Evolutionary conservation across 2,329 filamentous ascomycete genomes (phyloP), one percentile per base, ranked within the genome.

Genomic region (Lasiodiplodia theobromae): DNA sequence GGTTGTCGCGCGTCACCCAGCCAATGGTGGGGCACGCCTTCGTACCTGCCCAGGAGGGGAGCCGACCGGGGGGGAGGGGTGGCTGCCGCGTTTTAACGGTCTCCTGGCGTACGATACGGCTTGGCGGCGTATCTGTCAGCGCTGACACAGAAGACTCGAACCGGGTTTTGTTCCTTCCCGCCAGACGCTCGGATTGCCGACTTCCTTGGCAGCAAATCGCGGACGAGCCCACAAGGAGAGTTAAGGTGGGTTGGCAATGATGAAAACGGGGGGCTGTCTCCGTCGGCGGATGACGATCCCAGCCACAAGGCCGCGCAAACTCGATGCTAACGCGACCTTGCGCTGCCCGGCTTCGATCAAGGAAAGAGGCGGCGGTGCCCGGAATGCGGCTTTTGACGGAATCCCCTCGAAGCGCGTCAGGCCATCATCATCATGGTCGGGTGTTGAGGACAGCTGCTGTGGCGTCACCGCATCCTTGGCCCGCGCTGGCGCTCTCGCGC

Each of bases 11-110:
- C 60, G 60, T 64, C 60, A 52, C 44, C 52, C 47, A 52, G 60
- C 60, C 60, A 64, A 64, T 64, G 44, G 60, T 40, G 60, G 60
- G 60, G 60, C 60, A 25, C 31, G 60, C 28, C 23, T 64, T 52
- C 47, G 60, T 64, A 64, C 60, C 60, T 64, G 60, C 60, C 60
- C 60, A 51, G 60, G 47, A 51, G 60, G 31, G 60, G 44, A 37
- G 56, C 37, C 37, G 37, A 52, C 47, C 44, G 44, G 44, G 44
- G 44, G 28, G 7, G n/a, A 21, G 25, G 60, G 28, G 44, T 18
- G 8, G 16, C 18, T 2, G 25, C 25, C 8, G 16, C n/a, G 12
- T 31, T 18, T 60, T 44, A 2, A 21, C 5, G 12, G 21, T 7
- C 37, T 21, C 54, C 37, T 23, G 37, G 14, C 37, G 21, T 1